Evolutionary conservation across 2,329 filamentous ascomycete species (phyloP), one percentile per base, ranked within the genome.

Genomic region (Aspergillus chevalieri): DNA sequence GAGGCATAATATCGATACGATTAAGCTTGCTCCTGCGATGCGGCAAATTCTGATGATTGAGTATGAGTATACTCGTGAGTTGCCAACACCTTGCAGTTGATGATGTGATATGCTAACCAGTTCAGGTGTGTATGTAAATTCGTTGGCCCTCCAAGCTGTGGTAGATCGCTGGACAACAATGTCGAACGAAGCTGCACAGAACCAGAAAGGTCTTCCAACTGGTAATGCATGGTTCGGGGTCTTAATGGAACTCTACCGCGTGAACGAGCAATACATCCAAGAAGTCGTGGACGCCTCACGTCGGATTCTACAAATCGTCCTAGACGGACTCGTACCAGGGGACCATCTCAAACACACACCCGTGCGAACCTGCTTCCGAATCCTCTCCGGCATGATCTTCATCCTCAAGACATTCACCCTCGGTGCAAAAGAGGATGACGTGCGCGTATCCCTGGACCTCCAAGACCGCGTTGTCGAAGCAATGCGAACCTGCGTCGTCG

Each of bases 121-220:
- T 52, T 33, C 14, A 51, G 72, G 72, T 12, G 57, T 96, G 46
- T 97, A 97, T 65, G 81, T 96, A 72, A 96, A 97, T 67, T 95
- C 91, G 1, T 77, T 98, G 2, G 91, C 91, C 2, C 75, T 98
- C 2, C 93, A 98, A 71, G 93, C 93, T 19, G 90, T 97, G 3
- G 89, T 97, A 5, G 92, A 96, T 69, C 83, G 91, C 52, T 95
- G 89, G 70, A 92, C 89, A 6, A 90, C 80, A 52, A 86, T 91
- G 63, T 70, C 71, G 8, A 70, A 67, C 47, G 66, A 71, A 49
- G 63, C 70, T 58, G 50, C 64, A 5, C 63, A 67, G 50, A 56
- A 57, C 6, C 64, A 66, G 24, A 55, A 53, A 9, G 64, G 60
- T 4, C 53, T 61, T 10, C 55, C 64, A 9, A 59, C 68, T 9